A percentile compares a stretch with the other conserved stretches of the same genome.
phyloP scores from a whole-genome alignment of 371 early-diverging fungal species.

The Mortierella sp. region DNA sequence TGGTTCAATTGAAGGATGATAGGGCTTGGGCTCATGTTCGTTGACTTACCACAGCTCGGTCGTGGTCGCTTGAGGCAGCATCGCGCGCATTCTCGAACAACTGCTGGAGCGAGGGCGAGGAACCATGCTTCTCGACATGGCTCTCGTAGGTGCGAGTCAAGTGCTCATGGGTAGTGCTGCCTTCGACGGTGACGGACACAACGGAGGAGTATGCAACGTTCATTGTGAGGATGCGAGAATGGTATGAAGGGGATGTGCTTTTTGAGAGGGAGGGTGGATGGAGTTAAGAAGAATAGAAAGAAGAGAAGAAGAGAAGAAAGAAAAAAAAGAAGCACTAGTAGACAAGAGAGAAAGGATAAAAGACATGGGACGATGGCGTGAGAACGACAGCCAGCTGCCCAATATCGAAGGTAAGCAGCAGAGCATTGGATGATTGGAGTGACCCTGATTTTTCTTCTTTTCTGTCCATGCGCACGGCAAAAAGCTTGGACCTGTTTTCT shows the following conservation, averaged over 20 bases:
- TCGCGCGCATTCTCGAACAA: constrained; percentile 57
- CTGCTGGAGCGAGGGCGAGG: constrained; percentile 35
- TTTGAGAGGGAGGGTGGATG: background rate
- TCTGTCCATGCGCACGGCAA: background rate
- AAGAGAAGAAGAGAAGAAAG: constrained; percentile 7
- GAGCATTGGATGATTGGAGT: constrained; percentile 7
- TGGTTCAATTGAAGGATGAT: background rate
- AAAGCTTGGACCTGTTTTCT: background rate
- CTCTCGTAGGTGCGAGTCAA: constrained; percentile 28
- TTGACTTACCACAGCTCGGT: constrained; percentile 50
- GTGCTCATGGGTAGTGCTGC: constrained; percentile 18
- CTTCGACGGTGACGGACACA: constrained; percentile 22
- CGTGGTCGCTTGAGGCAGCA: constrained; percentile 54
- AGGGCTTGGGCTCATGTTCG: constrained; percentile 9
- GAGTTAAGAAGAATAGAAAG: background rate
- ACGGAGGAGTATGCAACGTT: constrained; percentile 34
- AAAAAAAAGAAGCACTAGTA: background rate
- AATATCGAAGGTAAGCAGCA: background rate
- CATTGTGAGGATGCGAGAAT: background rate
- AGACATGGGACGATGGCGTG: constrained; percentile 1
- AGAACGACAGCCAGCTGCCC: constrained; percentile 9
- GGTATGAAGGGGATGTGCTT: background rate
- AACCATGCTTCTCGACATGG: constrained; percentile 30
- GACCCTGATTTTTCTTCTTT: background rate
- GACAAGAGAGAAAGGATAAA: constrained; percentile 1